Evolutionary conservation across 1,139 yeast genomes (phyloP), one percentile per base, ranked within the genome.

Genomic region (Tardiomyces digboiensis): DNA sequence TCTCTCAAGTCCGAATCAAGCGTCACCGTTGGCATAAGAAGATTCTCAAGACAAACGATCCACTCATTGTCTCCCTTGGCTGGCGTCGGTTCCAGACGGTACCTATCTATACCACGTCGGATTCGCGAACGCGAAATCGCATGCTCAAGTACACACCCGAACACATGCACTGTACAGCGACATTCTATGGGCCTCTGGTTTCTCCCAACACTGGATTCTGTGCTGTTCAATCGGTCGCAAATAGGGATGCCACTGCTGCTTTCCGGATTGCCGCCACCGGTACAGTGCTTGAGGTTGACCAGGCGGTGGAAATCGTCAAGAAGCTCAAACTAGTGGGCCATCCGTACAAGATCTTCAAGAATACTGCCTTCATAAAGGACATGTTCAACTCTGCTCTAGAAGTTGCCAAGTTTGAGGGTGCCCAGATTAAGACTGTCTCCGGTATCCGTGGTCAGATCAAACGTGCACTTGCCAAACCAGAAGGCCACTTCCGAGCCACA

Each of bases 1-100:
- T 85, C 55, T 75, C 88, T 71, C 91, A 86, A 61, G 95, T 87
- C 44, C 80, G 97, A 68, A 79, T 93, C 52, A 87, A 96, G 76
- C 81, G 97, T 64, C 99, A 93, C 62, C 81, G 98, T 71, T 93
- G 99, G 99, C 97, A 91, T 66, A 91, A 89, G 62, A 88, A 88
- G 72, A 87, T 93, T 46, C 72, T 93, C 56, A 93, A 93, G 65
- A 80, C 97, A 8, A 94, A 87, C 60, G 99, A 93, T 68, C 98
- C 99, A 1, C 73, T 93, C 53, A 87, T 93, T 50, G 65, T 93
- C 43, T 89, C 97, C 0, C 70, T 93, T 42, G 99, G 99, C 29
- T 93, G 98, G 99, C 79, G 99, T 69, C 76, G 99, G 65, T 93
- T 93, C 70, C 99, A 93, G 66, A 88, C 98, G 0, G 69, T 91